A percentile compares a stretch with the other conserved stretches of the same genome.
These are phyloP conservation scores for Amoebophrya sp. DNA, from an alignment of 169 alveolate species.

Conservation along the genomic window DNA sequence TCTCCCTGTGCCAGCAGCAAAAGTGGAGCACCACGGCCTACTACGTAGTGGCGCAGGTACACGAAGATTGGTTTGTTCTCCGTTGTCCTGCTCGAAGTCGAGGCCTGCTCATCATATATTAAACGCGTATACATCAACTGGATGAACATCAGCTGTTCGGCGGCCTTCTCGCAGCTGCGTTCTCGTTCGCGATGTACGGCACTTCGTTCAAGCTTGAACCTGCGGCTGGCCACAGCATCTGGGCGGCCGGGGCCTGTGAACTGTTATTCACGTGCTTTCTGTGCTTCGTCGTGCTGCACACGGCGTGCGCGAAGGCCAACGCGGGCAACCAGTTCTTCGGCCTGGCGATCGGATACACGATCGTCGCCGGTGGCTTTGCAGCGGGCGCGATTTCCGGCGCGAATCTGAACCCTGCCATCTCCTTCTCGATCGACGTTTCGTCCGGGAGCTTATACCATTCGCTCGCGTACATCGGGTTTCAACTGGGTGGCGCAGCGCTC, in stretches of 20 bases:
- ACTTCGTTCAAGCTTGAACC: background rate
- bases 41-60: constrained; percentile 5
- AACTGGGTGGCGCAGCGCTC: background rate
- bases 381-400: background rate
- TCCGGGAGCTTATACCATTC: background rate
- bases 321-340: background rate
- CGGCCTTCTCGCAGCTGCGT: background rate
- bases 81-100: background rate
- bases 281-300: constrained; percentile 4
- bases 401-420: background rate
- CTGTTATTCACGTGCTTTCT: background rate
- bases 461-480: background rate
- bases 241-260: constrained; percentile 5
- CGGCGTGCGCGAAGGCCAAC: constrained; percentile 11
- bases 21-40: background rate
- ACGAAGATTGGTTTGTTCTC: background rate
- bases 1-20: background rate
- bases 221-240: background rate
- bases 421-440: background rate
- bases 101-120: background rate
- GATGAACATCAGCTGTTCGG: background rate
- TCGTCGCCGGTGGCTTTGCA: background rate
- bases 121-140: background rate
- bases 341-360: background rate
- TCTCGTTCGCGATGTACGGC: background rate